Base-by-base conservation (phyloP, 139 green algal species). In the Micractinium conductrix region DNA sequence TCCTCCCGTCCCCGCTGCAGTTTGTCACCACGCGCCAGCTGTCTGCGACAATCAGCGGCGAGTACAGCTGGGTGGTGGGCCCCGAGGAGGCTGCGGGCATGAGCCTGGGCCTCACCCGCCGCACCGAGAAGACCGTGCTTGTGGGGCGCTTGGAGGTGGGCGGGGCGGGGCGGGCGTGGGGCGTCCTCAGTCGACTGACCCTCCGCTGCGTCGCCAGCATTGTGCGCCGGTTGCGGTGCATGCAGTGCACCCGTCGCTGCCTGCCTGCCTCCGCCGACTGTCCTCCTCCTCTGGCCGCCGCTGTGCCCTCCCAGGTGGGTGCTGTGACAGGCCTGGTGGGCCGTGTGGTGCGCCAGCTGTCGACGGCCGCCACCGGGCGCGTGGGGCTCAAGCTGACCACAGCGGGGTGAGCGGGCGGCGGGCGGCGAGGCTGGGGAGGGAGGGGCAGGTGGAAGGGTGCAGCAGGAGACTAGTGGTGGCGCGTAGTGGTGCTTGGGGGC, bases 31-130 rank as follows among this genome's bases (percentile, higher is more conserved):
- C 78, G 24, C 80, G 89, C 16, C 87, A 88, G 71, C 87, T 92
- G 55, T 67, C 63, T 21, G 30, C 62, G 9, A 71, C 14, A n/a
- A 45, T 44, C 17, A 65, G 70, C 19, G 89, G 85, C 1, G 87
- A 91, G 53, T 73, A 87, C 79, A 73, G 65, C 38, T 89, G 85
- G 87, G 53, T 81, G 65, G 24, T 93, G 42, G 82, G 88, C 2
- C 89, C 81, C 8, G 21, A 37, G 1, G 76, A 60, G 44, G 42
- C 75, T 0, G 19, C n/a, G 0, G 87, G 87, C 55, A 79, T 86
- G 74, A 74, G 37, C 33, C 65, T 91, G n/a, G 78, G 74, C 40
- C 26, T 91, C 38, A 85, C 62, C 12, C 75, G 70, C 12, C 79
- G 76, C 12, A 73, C 22, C 14, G 80, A 83, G 17, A 87, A 85